Base-by-base conservation (phyloP, 169 alveolate genomes). In the Amoebophrya sp. region DNA sequence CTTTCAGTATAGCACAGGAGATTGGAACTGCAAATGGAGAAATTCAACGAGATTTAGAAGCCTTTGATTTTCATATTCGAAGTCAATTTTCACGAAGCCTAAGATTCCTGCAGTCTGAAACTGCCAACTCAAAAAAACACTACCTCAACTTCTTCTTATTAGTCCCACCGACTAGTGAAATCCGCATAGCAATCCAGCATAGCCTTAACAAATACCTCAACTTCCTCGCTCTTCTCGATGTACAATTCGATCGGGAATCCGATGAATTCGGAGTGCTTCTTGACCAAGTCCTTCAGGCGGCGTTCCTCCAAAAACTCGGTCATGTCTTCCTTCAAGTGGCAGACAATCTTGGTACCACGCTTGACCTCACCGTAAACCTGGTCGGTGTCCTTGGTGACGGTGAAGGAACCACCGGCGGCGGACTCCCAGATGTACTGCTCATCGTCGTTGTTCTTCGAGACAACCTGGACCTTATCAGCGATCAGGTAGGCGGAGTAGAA, bases 181-280 rank as follows among this genome's bases (percentile, higher is more conserved):
- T n/a, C n/a, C n/a, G n/a, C n/a, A n/a, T n/a, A n/a, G n/a, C n/a
- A n/a, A n/a, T n/a, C n/a, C n/a, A n/a, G n/a, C n/a, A n/a, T n/a
- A n/a, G n/a, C n/a, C n/a, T n/a, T n/a, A n/a, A n/a, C n/a, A n/a
- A 47, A 12, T 41, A 98, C 98, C 92, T 92, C 91, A 92, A 55
- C 90, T 55, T 78, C 93, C 92, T 89, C 90, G 92, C 83, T n/a
- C 93, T 98, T 98, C 95, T 98, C 99, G 41, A 96, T 97, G 65
- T 98, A 97, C 76, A 99, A 98, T 94, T 98, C 98, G 94, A 99
- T 99, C 90, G 99, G 99, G 99, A 98, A 98, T 40, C 99, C 98
- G 94, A 99, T 98, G 97, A 99, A 99, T 96, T 99, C 99, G 78
- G 99, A 97, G 97, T 99, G 99, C 96, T 99, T 99, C 98, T 99